phyloP scores from a whole-genome alignment of 148 eudicot species.

The Spergularia marina region DNA sequence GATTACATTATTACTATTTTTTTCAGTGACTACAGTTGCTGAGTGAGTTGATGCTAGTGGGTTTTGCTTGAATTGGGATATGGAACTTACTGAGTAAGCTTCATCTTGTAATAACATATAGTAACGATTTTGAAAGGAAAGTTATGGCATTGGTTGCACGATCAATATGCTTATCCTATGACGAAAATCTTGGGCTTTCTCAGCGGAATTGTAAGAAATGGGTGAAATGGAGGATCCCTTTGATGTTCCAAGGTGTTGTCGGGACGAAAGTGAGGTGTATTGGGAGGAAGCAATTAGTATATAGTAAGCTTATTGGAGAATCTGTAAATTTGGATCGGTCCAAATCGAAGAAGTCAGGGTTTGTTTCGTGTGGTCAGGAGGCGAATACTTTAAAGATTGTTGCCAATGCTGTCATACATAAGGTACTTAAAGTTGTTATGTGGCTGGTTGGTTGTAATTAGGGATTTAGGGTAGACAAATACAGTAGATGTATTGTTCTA shows the following conservation, averaged over 20 bases:
- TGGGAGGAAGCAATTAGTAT: conserved; percentile 29
- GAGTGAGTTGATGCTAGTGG: conserved; percentile 4
- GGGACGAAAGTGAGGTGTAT: conserved; percentile 38
- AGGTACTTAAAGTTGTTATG: conserved; percentile 35
- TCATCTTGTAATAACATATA: conserved; percentile 3
- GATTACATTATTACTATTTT: conserved; percentile 2
- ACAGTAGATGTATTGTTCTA: not conserved
- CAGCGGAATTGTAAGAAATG: conserved; percentile 28
- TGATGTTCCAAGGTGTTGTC: conserved; percentile 30
- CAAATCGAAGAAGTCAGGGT: conserved; percentile 32
- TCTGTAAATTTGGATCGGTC: conserved; percentile 13
- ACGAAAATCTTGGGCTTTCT: conserved; percentile 33
- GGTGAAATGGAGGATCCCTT: conserved; percentile 34
- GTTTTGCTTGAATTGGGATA: conserved; percentile 15
- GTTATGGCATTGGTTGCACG: conserved; percentile 33
- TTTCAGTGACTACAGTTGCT: conserved; percentile 15
- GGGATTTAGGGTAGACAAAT: not conserved
- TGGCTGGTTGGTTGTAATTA: conserved; percentile 7
- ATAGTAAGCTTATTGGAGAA: conserved; percentile 32
- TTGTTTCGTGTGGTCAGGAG: conserved; percentile 31
- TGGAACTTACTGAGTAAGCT: conserved; percentile 13
- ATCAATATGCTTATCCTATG: conserved; percentile 43
- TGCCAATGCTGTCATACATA: conserved; percentile 24
- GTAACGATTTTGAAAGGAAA: not conserved
- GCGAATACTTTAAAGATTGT: conserved; percentile 29